Evolutionary conservation across 768 basidiomycete genomes (phyloP), one percentile per base, ranked within the genome.

Genomic region (Rhizopogon vinicolor): DNA sequence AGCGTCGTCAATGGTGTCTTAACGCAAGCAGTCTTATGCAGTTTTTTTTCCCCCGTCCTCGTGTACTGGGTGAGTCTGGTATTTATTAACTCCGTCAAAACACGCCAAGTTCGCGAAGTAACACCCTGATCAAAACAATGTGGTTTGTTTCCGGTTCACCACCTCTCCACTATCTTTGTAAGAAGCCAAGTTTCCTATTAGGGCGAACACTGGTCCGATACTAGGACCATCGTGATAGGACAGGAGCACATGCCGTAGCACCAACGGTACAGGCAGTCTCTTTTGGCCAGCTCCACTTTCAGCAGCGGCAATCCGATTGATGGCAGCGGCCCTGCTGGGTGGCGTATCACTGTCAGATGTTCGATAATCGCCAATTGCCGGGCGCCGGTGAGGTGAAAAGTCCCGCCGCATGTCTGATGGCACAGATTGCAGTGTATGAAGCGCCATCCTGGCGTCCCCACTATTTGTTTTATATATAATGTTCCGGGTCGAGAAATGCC

Each of bases 151-250:
- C 14, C 29, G 37, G 13, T 51, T 37, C 33, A 28, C 28, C 45
- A 31, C 31, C 44, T 5, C 28, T 46, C 4, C 25, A 29, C 41
- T 55, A 55, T 40, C 35, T 52, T 55, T 28, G 35, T 13, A 25
- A 41, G 10, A 43, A 18, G 13, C 13, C 18, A 3, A 29, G 33
- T n/a, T 57, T 18, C 56, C 59, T 28, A 51, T 52, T 58, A 16
- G 25, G 44, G 49, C 40, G 35, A 31, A n/a, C 35, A 52, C 56
- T 49, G 52, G 33, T 59, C 52, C 28, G 28, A 39, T 53, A 29
- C 41, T 33, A 2, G 28, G 25, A 45, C 16, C 28, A 52, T 42
- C 10, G 14, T 19, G 5, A n/a, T 37, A 16, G 19, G 40, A 22
- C 40, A 49, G n/a, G n/a, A 25, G 14, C 14, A 37, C 3, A n/a